Evolutionary conservation across 208 protist genomes (phyloP), one percentile per base, ranked within the genome.

Genomic region (Crithidia fasciculata): DNA sequence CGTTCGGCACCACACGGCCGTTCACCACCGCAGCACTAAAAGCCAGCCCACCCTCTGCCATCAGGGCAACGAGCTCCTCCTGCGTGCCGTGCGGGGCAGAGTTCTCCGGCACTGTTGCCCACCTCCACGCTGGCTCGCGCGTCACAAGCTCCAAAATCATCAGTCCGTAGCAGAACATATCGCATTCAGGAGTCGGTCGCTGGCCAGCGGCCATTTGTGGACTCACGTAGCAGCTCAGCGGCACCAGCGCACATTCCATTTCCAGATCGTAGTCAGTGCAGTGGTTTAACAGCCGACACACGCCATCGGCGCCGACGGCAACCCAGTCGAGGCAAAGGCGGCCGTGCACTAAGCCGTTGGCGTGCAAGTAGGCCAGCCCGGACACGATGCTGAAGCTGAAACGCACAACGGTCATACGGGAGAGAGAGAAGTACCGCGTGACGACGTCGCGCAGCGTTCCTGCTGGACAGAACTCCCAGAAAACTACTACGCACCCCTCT

Each of bases 91-190:
- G 45, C 45, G 45, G 45, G 9, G 45, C 7, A 0, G 7, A 0
- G 0, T 2, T 2, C 0, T 49, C 45, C 45, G 45, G 9, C 45
- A 49, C 45, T 8, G 45, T 8, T 15, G 45, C 45, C 45, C 61
- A 67, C 76, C 71, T 79, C 66, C 71, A 72, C 47, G 60, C 55
- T 15, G 45, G 45, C 3, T 13, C 37, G 66, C 69, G 50, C 43
- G 59, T 81, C 65, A 81, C 54, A 67, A 78, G 74, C 75, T 91
- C 82, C 36, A 90, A 61, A 39, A 90, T 57, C 47, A 84, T 72
- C 28, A 90, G 76, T 10, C 83, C 88, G 6, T 89, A 53, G 15
- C 78, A 84, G 60, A 77, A 93, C 13, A 93, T 79, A 59, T 93
- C 88, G 3, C 81, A 87, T 58, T 59, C 64, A 2, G 70, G 41